Evolutionary conservation across 1,284 basidiomycete genomes (phyloP).

Genomic region (Coniophora puteana): DNA sequence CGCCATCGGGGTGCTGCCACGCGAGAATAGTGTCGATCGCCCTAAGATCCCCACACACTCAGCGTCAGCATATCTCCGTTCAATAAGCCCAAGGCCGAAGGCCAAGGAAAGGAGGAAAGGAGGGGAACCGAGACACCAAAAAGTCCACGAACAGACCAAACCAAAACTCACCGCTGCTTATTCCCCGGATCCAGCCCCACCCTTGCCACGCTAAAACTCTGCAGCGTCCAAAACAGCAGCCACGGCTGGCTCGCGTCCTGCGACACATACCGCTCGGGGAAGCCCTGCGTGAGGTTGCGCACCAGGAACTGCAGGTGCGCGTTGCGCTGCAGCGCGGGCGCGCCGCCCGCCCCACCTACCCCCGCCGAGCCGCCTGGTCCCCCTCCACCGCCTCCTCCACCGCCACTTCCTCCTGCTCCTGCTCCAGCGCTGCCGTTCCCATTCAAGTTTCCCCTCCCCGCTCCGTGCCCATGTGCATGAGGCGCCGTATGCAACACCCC

Average conservation of each 20-base stretch:
- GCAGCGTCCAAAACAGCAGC: conserved; percentile 89
- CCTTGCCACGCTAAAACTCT: conserved; percentile 76
- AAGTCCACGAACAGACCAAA: not conserved
- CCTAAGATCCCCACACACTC: too few species aligned
- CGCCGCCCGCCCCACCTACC: conserved; percentile 22
- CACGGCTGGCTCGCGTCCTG: conserved; percentile 93
- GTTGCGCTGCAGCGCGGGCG: conserved; percentile 46
- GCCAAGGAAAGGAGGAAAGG: not conserved
- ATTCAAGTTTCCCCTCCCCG: too few species aligned
- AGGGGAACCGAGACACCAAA: not conserved
- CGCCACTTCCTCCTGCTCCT: too few species aligned
- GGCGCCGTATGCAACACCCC: too few species aligned
- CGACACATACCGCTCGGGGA: conserved; percentile 71
- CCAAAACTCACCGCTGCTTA: conserved; percentile 62
- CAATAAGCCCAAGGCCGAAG: not conserved
- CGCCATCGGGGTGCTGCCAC: conserved; percentile 80
- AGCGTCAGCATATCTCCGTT: too few species aligned
- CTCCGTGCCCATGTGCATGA: too few species aligned
- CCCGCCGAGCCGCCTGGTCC: too few species aligned
- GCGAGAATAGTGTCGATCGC: conserved; percentile 75
- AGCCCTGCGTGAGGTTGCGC: conserved; percentile 69
- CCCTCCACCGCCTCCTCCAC: too few species aligned
- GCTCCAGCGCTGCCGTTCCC: too few species aligned
- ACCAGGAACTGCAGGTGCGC: conserved; percentile 68
- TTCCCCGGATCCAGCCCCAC: conserved; percentile 73